Evolutionary conservation across 208 protist species (phyloP).

Genomic region (Crithidia sp.): DNA sequence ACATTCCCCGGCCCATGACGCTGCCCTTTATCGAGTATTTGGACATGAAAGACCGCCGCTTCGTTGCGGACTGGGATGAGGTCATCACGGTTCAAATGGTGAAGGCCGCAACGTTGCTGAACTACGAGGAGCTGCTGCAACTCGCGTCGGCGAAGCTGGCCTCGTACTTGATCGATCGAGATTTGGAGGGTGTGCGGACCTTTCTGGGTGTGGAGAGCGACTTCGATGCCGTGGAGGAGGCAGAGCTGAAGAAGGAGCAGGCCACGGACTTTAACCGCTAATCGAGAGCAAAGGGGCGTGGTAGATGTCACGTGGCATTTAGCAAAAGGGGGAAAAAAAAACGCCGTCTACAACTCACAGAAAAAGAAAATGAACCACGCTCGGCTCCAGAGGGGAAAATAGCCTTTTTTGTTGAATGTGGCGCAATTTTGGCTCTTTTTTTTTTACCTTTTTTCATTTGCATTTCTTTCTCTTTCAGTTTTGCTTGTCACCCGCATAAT

Average conservation of each 20-base stretch:
- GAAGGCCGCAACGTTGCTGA: conserved; percentile 88
- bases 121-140: conserved; percentile 85
- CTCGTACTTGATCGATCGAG: conserved; percentile 82
- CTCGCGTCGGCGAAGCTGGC: conserved; percentile 89
- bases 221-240: conserved; percentile 86
- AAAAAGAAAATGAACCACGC: too few species aligned
- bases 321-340: not conserved
- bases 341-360: too few species aligned
- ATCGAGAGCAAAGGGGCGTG: not conserved
- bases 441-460: conserved; percentile 10
- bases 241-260: conserved; percentile 85
- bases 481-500: too few species aligned
- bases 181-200: conserved; percentile 84
- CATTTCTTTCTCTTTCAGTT: not conserved
- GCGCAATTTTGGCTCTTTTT: not conserved
- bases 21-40: conserved; percentile 78
- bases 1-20: conserved; percentile 78
- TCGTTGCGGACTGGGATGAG: conserved; percentile 84
- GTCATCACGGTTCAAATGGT: conserved; percentile 71
- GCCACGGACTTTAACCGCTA: conserved; percentile 27
- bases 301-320: too few species aligned
- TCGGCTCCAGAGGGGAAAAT: too few species aligned
- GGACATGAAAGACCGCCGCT: conserved; percentile 61
- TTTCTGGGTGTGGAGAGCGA: conserved; percentile 89
- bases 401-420: not conserved